phyloP scores from a whole-genome alignment of 306 rosid species.

The Rosa multiflora region DNA sequence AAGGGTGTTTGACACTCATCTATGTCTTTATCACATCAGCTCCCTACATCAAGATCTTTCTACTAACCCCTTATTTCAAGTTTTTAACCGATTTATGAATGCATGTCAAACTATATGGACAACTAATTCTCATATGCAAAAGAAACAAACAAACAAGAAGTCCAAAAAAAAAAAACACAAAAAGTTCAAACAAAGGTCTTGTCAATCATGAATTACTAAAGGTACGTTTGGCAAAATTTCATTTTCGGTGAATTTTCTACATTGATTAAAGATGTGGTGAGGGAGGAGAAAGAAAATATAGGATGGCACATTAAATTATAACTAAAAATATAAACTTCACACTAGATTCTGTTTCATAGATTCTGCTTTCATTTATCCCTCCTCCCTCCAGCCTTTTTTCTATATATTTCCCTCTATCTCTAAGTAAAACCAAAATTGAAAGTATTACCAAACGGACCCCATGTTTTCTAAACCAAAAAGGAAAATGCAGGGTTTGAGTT shows the following conservation, averaged over 20 bases:
- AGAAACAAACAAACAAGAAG: background rate
- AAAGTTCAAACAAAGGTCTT: background rate
- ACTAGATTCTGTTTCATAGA: background rate
- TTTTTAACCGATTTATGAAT: background rate
- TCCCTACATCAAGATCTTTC: background rate
- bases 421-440: background rate
- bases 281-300: background rate
- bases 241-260: background rate
- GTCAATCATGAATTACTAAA: background rate
- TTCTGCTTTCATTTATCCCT: background rate
- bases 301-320: background rate
- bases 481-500: background rate
- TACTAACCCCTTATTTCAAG: background rate
- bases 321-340: background rate
- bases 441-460: background rate
- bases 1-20: background rate
- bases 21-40: background rate
- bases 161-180: background rate
- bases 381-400: background rate
- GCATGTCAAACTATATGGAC: background rate
- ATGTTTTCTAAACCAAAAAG: background rate
- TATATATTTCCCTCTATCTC: background rate
- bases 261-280: background rate
- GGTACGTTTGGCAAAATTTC: background rate
- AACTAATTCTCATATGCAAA: background rate